These are phyloP conservation scores for Gryganskiella cystojenkinii DNA, from an alignment of 192 early-diverging fungal species.

Conservation along the genomic window DNA sequence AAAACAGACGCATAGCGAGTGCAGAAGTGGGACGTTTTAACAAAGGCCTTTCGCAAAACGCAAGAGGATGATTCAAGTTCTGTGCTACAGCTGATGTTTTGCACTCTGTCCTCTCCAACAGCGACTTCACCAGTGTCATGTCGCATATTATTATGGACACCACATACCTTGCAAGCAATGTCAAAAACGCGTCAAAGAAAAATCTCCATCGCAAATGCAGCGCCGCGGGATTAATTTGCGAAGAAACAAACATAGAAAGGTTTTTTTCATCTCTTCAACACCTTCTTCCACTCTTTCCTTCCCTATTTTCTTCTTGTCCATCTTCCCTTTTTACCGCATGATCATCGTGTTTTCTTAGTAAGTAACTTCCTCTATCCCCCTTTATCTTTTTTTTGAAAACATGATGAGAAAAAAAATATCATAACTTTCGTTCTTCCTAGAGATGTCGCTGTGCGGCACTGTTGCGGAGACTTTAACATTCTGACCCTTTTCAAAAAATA, in stretches of 20 bases:
- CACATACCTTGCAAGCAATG: no score
- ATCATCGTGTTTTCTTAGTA: no score
- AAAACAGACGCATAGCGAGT: neutral
- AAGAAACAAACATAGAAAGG: no score
- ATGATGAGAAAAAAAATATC: constrained; percentile 49
- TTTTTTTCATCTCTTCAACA: neutral
- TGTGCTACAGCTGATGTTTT: no score
- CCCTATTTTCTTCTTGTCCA: neutral
- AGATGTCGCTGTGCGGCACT: constrained; percentile 49
- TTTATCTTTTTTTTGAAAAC: neutral
- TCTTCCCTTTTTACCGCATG: neutral
- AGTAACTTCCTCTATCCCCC: neutral
- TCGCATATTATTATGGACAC: no score
- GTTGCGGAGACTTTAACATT: constrained; percentile 36
- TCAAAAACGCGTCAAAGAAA: no score
- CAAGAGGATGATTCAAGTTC: no score
- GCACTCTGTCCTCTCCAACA: no score
- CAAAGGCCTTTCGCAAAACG: no score
- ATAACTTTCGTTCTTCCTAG: constrained; percentile 57
- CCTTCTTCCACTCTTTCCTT: neutral
- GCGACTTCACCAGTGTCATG: no score
- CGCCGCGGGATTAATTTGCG: constrained; percentile 18
- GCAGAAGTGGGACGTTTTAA: neutral
- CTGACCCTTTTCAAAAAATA: constrained; percentile 9
- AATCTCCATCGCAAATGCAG: constrained; percentile 6